phyloP scores from a whole-genome alignment of 1,139 yeast genomes.

The Yarrowia galli region DNA sequence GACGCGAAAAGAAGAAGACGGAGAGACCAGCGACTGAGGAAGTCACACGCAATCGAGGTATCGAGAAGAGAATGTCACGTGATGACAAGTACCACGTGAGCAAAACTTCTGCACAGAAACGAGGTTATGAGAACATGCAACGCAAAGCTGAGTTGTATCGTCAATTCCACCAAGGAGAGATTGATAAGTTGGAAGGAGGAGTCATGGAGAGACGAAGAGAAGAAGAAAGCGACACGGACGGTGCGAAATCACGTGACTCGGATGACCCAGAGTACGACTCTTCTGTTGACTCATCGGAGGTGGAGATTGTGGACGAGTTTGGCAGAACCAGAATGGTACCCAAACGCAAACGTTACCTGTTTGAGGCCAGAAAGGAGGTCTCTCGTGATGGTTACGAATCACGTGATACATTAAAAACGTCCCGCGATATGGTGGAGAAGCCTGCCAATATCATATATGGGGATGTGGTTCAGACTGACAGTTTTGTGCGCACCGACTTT shows the following conservation, averaged over 20 bases:
- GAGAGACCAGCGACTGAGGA: neutral
- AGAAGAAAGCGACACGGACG: neutral
- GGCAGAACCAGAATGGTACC: conserved; percentile 27
- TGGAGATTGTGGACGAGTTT: conserved; percentile 29
- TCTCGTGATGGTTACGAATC: conserved; percentile 8
- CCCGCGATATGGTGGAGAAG: conserved; percentile 20
- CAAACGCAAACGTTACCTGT: conserved; percentile 4
- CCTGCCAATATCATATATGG: conserved; percentile 8
- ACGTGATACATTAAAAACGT: neutral
- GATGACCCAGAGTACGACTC: neutral
- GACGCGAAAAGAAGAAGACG: neutral
- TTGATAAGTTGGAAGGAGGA: conserved; percentile 9
- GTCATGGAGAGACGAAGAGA: conserved; percentile 6
- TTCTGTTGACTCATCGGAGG: conserved; percentile 1
- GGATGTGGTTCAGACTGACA: conserved; percentile 10
- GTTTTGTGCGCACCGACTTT: neutral
- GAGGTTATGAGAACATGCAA: conserved; percentile 12
- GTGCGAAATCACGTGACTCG: conserved; percentile 13
- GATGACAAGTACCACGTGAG: neutral
- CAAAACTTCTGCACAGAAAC: neutral
- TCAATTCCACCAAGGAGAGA: conserved; percentile 1
- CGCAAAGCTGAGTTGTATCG: conserved; percentile 3
- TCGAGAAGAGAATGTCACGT: conserved; percentile 16
- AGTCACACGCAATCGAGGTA: neutral
- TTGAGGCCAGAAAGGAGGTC: conserved; percentile 16